phyloP scores from a whole-genome alignment of 2,329 filamentous ascomycete species.

The Phyllosticta paracitricarpa region DNA sequence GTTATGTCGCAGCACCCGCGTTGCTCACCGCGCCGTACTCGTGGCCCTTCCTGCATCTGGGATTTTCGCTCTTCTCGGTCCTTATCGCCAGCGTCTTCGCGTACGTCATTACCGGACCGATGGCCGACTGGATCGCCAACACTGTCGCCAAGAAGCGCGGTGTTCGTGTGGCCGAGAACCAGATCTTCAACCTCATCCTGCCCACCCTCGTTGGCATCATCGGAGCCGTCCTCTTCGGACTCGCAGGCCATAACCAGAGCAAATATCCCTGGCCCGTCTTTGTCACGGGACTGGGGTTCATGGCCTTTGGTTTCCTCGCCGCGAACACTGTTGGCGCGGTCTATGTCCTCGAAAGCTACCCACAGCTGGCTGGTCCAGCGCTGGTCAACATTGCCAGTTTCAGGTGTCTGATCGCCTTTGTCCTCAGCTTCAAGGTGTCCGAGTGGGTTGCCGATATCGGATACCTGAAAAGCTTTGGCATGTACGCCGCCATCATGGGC shows the following conservation, averaged over 20 bases:
- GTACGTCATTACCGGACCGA: slow-evolving; percentile 16
- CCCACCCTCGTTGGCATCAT: slow-evolving; percentile 17
- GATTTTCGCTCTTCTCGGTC: slow-evolving; percentile 10
- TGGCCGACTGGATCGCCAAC: slow-evolving; percentile 20
- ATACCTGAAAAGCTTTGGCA: slow-evolving; percentile 18
- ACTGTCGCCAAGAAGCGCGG: slow-evolving; percentile 16
- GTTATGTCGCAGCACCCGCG: slow-evolving; percentile 2
- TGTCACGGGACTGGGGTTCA: slow-evolving; percentile 17
- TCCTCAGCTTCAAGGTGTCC: slow-evolving; percentile 17
- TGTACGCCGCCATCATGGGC: slow-evolving; percentile 19
- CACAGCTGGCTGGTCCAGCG: slow-evolving; percentile 21
- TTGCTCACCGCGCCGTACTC: slow-evolving; percentile 2
- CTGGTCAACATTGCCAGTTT: slow-evolving; percentile 23
- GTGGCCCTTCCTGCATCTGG: slow-evolving; percentile 3
- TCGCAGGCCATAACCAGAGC: slow-evolving; percentile 15
- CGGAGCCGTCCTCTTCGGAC: slow-evolving; percentile 19
- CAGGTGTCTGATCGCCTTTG: slow-evolving; percentile 21
- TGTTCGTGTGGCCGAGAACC: slow-evolving; percentile 19
- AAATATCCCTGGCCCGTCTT: slow-evolving; percentile 18
- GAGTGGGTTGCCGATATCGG: slow-evolving; percentile 20
- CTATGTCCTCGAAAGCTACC: slow-evolving; percentile 23
- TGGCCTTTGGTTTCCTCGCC: slow-evolving; percentile 21
- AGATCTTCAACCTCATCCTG: slow-evolving; percentile 19
- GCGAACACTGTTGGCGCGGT: slow-evolving; percentile 22
- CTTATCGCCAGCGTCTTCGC: slow-evolving; percentile 16